Evolutionary conservation across 2,329 filamentous ascomycete species (phyloP).

Genomic region (Sphaerulina populicola): DNA sequence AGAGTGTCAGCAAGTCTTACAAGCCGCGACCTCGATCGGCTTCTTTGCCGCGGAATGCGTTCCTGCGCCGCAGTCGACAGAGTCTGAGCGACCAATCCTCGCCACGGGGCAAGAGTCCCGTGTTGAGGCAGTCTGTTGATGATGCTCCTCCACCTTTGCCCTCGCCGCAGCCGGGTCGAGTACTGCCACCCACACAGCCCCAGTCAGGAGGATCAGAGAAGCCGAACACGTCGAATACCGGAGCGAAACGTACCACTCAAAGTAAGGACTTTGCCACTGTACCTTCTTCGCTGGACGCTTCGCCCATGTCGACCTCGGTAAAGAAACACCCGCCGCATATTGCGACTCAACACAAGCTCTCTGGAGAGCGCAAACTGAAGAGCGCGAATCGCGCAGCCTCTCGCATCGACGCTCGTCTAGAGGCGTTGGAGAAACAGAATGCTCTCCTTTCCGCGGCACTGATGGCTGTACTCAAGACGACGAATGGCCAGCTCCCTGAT

Average conservation of each 20-base stretch:
- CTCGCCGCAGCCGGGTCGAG: slow-evolving; percentile 30
- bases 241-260: slow-evolving; percentile 13
- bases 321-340: slow-evolving; percentile 21
- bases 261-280: slow-evolving; percentile 22
- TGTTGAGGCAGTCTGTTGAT: slow-evolving; percentile 13
- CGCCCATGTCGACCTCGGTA: slow-evolving; percentile 17
- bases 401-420: slow-evolving; percentile 31
- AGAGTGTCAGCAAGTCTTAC: slow-evolving; percentile 21
- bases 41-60: slow-evolving; percentile 22
- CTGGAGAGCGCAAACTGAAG: slow-evolving; percentile 9
- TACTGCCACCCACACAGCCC: slow-evolving; percentile 31
- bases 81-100: slow-evolving; percentile 16
- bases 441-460: slow-evolving; percentile 35
- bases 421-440: slow-evolving; percentile 36
- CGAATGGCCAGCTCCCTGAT: slow-evolving; percentile 30
- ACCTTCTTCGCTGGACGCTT: slow-evolving; percentile 21
- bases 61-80: slow-evolving; percentile 20
- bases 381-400: slow-evolving; percentile 11
- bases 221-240: slow-evolving; percentile 5
- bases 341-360: slow-evolving; percentile 16
- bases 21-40: slow-evolving; percentile 29
- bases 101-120: slow-evolving; percentile 13
- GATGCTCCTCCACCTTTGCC: slow-evolving; percentile 27
- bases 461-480: slow-evolving; percentile 35
- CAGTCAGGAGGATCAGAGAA: slow-evolving; percentile 28